Evolutionary conservation across 306 rosid genomes (phyloP).

Genomic region (Cicer arietinum): DNA sequence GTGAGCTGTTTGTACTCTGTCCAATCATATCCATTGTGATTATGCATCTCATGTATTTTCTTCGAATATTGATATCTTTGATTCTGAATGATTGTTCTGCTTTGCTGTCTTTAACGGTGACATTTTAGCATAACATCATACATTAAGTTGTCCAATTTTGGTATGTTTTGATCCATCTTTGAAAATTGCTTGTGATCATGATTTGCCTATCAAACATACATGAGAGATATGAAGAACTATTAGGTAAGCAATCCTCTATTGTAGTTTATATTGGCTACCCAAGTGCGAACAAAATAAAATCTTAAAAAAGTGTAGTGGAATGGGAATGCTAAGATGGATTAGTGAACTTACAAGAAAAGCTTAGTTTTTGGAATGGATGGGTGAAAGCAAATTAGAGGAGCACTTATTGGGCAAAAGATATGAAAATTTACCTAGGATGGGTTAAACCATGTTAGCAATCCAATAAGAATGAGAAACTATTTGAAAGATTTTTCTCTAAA

Average conservation of each 20-base stretch:
- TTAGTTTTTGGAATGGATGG: neutral
- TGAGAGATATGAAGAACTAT: neutral
- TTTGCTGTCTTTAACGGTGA: conserved; percentile 12
- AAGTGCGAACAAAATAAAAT: neutral
- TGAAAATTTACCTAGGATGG: neutral
- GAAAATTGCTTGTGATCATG: conserved; percentile 31
- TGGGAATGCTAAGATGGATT: conserved; percentile 17
- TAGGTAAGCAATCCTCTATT: neutral
- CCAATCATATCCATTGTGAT: conserved; percentile 6
- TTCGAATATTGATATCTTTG: conserved; percentile 10
- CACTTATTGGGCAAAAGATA: neutral
- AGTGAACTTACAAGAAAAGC: conserved; percentile 10
- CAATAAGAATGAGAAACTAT: neutral
- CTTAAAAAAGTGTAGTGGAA: neutral
- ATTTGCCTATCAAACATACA: neutral
- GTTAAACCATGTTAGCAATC: conserved; percentile 15
- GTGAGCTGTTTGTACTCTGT: conserved; percentile 51
- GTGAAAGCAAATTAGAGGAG: neutral
- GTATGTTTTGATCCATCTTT: conserved; percentile 12
- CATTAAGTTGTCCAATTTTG: conserved; percentile 2
- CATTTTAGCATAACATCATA: conserved; percentile 1
- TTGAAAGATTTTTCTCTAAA: neutral
- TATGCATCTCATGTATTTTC: conserved; percentile 10
- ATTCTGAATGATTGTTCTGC: conserved; percentile 16
- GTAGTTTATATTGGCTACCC: conserved; percentile 11